Evolutionary conservation across 2,329 filamentous ascomycete genomes (phyloP).

Genomic region (Penicillium sp.): DNA sequence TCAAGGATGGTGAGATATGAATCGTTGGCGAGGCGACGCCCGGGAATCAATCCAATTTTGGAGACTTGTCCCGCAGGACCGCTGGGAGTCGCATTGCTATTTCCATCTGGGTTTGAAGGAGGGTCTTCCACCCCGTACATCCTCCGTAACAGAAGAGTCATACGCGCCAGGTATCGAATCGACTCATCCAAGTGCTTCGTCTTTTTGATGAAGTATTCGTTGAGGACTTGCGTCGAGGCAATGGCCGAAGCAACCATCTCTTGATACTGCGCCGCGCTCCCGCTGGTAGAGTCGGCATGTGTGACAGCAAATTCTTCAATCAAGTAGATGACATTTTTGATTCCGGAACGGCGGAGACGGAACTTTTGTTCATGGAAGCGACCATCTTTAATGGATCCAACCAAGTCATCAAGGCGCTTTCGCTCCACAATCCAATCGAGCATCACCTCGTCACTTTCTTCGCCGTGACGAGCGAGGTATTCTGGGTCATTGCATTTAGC

Average conservation of each 20-base stretch:
- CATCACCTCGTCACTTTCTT: slow-evolving; percentile 65
- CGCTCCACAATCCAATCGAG: slow-evolving; percentile 80
- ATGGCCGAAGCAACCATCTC: slow-evolving; percentile 73
- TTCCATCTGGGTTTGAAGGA: background rate
- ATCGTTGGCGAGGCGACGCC: slow-evolving; percentile 54
- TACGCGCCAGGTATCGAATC: slow-evolving; percentile 70
- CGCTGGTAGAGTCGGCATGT: slow-evolving; percentile 47
- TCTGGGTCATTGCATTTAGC: slow-evolving; percentile 67
- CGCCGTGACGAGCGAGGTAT: slow-evolving; percentile 58
- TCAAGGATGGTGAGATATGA: slow-evolving; percentile 67
- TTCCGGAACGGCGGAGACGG: slow-evolving; percentile 68
- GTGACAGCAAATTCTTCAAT: slow-evolving; percentile 72
- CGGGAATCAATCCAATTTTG: slow-evolving; percentile 60
- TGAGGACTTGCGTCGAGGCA: slow-evolving; percentile 74
- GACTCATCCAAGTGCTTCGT: slow-evolving; percentile 76
- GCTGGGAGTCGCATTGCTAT: slow-evolving; percentile 35
- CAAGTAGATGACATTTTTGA: slow-evolving; percentile 77
- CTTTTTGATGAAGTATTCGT: slow-evolving; percentile 76
- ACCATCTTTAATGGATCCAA: slow-evolving; percentile 79
- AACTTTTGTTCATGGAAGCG: slow-evolving; percentile 86
- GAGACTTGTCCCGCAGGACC: slow-evolving; percentile 24
- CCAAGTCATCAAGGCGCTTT: slow-evolving; percentile 76
- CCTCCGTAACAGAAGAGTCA: slow-evolving; percentile 68
- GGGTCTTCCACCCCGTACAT: slow-evolving; percentile 51
- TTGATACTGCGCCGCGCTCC: slow-evolving; percentile 53